Base-by-base conservation (phyloP, 225 moss, liverwort and hornwort genomes). In the Sphagnum contortum region DNA sequence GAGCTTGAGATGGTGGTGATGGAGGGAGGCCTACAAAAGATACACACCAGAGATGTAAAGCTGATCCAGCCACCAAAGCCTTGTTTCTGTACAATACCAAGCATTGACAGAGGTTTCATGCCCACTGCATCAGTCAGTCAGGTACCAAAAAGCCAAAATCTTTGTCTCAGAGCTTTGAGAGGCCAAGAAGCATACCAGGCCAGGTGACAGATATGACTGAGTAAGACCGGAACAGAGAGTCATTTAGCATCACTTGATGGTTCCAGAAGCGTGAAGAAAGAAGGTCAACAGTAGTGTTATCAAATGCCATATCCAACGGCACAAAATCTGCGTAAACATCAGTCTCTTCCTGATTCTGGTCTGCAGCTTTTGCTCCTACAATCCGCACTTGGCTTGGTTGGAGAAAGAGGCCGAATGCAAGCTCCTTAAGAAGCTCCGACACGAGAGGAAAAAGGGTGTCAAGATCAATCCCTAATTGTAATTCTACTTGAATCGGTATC, bases 181-280 rank as follows among this genome's bases (percentile, higher is more conserved):
- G 54, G 7, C 8, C 12, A 55, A 12, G 12, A 1, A 12, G 12
- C 7, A 61, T 66, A 44, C 81, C 81, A 45, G 77, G 81, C 52
- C 71, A 77, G 2, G 48, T 72, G 49, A 81, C 71, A 63, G 58
- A 81, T 6, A 68, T 45, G 47, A 81, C 68, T 9, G 74, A 61
- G 45, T 77, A 81, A 61, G 68, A 71, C 13, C 81, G 77, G 47
- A 77, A 81, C 46, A 81, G 47, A 4, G 81, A 61, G 58, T 66
- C 63, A 53, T 81, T 81, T 68, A 81, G 69, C 11, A 47, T 29
- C 12, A 81, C 77, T 56, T 66, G 63, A n/a, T 49, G n/a, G n/a
- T 59, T 70, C 77, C 74, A 74, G 62, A 81, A 81, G 59, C 81
- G 74, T 9, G 71, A 71, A 5, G 81, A 67, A 66, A 81, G 74